Evolutionary conservation across 495 filamentous ascomycete genomes (phyloP), one percentile per base, ranked within the genome.

Genomic region (Cladorrhinum samala): DNA sequence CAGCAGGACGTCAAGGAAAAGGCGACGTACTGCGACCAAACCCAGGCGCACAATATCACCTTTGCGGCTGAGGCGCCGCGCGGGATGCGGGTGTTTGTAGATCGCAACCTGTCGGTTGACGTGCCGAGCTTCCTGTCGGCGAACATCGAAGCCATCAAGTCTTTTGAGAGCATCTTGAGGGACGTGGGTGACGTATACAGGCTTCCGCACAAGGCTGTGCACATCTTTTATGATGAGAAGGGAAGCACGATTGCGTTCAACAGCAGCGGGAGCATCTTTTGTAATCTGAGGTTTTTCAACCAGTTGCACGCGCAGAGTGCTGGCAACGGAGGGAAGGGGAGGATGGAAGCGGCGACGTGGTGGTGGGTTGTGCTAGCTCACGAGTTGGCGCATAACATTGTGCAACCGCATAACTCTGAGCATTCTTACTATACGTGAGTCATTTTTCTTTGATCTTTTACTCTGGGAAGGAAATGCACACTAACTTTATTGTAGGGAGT

Each of bases 311-410:
- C 78, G 48, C 64, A 67, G 19, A 57, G 62, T 8, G 30, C 13
- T 2, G 55, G 16, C 18, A 7, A 36, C 39, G 14, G 57, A 36
- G n/a, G n/a, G n/a, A 65, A 74, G 41, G 77, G 72, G 42, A 78
- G 65, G 64, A 76, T 75, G 4, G 83, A 91, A 37, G 89, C 91
- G 1, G 65, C 84, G 33, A 78, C 86, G 7, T 95, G 91, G 72
- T 98, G 93, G 93, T 96, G 85, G 80, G 84, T 96, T 42, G 86
- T 88, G 13, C 62, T 95, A 53, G 91, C 88, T 44, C 93, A 98
- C 68, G 93, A 98, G 70, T 67, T 98, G 59, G 91, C 94, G 44
- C 93, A 98, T 68, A 97, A 97, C 63, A 67, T 98, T 27, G 87
- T 95, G 11, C 72, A 69, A 18, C 81, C 83, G 48, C 91, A 96